Evolutionary conservation across 2,329 filamentous ascomycete species (phyloP), one percentile per base, ranked within the genome.

Genomic region (Aspergillus spinulosporus): DNA sequence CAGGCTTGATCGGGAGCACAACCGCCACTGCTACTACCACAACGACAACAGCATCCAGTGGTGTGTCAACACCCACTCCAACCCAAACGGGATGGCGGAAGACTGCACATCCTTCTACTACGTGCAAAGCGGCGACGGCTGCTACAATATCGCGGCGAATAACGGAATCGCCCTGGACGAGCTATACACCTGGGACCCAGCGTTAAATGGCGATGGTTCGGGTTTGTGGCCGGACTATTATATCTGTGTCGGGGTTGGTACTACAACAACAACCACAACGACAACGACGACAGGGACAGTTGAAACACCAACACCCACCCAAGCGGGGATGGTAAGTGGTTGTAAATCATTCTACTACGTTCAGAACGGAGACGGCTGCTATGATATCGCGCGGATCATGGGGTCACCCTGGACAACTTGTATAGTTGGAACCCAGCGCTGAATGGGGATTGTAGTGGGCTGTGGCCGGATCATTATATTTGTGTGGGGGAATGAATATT

Each of bases 131-230:
- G 57, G 43, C 14, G 65, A 69, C 7, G 58, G 46, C 5, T 74
- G 70, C 42, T 49, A 42, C 5, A 52, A 46, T 0, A 71, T 74
- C 28, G 62, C 64, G 6, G 37, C 50, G 0, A 49, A 51, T 4
- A 56, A 66, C 2, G 55, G 59, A 5, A 66, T 72, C 43, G 48
- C 63, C 0, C 42, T 67, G 14, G 15, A 36, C 5, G 32, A 49
- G 5, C 28, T 49, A 26, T 49, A 49, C 46, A 7, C 14, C 7
- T 49, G 46, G 46, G 37, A 49, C 5, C 46, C 46, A 4, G 46
- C 46, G 3, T n/a, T 49, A 5, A 37, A 37, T 4, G 9, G 6
- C 9, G 31, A 37, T 9, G 37, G 46, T 12, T 28, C 32, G 1
- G 12, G 8, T n/a, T 21, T 49, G 7, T 4, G 2, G 32, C 4